Percentiles rank a stretch among this genome's conserved stretches.
phyloP scores from a whole-genome alignment of 768 basidiomycete genomes.

The Agaricus blazei region DNA sequence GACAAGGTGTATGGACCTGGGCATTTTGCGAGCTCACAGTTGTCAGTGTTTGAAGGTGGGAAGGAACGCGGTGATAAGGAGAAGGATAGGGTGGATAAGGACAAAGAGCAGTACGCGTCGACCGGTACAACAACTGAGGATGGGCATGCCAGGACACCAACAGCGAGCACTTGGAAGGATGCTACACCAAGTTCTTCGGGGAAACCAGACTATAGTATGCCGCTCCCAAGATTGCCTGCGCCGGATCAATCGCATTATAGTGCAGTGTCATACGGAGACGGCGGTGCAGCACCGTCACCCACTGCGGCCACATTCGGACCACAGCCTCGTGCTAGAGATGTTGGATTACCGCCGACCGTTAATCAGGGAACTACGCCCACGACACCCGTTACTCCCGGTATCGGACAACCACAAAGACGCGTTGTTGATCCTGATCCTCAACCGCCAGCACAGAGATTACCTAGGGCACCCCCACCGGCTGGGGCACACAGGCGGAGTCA shows the following conservation, averaged over 20 bases:
- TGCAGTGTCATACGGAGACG: slow-evolving; percentile 63
- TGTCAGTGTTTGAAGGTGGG: slow-evolving; percentile 44
- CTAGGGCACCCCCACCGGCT: slow-evolving; percentile 65
- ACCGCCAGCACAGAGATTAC: slow-evolving; percentile 29
- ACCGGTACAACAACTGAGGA: slow-evolving; percentile 10
- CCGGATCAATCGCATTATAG: slow-evolving; percentile 81
- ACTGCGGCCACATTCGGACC: slow-evolving; percentile 51
- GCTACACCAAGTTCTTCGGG: slow-evolving; percentile 19
- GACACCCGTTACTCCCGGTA: slow-evolving; percentile 6
- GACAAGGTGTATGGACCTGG: slow-evolving; percentile 93
- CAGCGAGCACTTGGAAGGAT: slow-evolving; percentile 23
- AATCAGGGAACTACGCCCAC: slow-evolving; percentile 19
- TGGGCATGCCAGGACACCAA: slow-evolving; percentile 19
- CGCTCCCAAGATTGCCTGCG: slow-evolving; percentile 73
- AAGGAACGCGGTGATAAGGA: background rate
- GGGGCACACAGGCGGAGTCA: slow-evolving; percentile 81
- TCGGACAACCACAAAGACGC: slow-evolving; percentile 15
- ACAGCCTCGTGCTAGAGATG: slow-evolving; percentile 65
- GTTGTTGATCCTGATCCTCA: slow-evolving; percentile 25
- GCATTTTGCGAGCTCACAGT: slow-evolving; percentile 88
- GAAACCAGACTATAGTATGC: slow-evolving; percentile 76
- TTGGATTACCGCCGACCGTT: slow-evolving; percentile 45
- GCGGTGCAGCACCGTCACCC: slow-evolving; percentile 52
- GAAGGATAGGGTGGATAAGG: background rate
- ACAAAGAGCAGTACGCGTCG: slow-evolving; percentile 6